These are phyloP conservation scores for Ustilago esculenta DNA, from an alignment of 1,284 basidiomycete species.

Conservation along the genomic window DNA sequence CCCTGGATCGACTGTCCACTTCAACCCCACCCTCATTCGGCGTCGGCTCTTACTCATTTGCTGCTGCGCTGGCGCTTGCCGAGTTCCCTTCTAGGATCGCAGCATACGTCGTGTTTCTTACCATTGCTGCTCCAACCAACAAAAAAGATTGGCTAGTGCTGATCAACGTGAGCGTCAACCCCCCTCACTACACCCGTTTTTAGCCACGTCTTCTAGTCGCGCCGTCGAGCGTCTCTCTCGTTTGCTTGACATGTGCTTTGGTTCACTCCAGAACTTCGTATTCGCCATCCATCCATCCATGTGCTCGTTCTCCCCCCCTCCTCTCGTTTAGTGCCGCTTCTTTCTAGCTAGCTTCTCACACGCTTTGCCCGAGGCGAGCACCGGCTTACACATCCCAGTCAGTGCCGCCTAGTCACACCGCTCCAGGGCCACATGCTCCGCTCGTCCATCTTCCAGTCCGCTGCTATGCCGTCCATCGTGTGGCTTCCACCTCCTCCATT, in stretches of 20 bases:
- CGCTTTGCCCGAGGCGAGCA: constrained; percentile 11
- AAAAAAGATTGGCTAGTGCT: too few relatives aligned
- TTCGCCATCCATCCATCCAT: constrained; percentile 37
- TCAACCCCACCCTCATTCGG: constrained; percentile 13
- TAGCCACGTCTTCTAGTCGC: too few relatives aligned
- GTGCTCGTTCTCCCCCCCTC: too few relatives aligned
- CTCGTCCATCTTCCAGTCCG: not conserved
- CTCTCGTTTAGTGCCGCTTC: constrained; percentile 20
- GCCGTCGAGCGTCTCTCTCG: too few relatives aligned
- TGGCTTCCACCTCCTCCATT: constrained; percentile 27
- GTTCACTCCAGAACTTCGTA: constrained; percentile 20
- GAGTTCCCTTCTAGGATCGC: constrained; percentile 26
- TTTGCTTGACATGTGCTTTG: too few relatives aligned
- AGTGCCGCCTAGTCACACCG: constrained; percentile 8
- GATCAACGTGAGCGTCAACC: too few relatives aligned
- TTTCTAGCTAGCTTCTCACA: not conserved
- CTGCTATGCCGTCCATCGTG: not conserved
- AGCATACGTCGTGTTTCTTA: constrained; percentile 14
- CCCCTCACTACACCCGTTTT: too few relatives aligned
- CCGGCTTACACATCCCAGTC: constrained; percentile 36
- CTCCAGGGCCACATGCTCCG: constrained; percentile 6
- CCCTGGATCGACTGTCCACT: constrained; percentile 17
- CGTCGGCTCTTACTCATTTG: constrained; percentile 20
- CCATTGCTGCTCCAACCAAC: constrained; percentile 15
- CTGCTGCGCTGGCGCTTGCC: constrained; percentile 17